phyloP scores from a whole-genome alignment of 2,329 filamentous ascomycete genomes.

The Ophiostoma populinum region DNA sequence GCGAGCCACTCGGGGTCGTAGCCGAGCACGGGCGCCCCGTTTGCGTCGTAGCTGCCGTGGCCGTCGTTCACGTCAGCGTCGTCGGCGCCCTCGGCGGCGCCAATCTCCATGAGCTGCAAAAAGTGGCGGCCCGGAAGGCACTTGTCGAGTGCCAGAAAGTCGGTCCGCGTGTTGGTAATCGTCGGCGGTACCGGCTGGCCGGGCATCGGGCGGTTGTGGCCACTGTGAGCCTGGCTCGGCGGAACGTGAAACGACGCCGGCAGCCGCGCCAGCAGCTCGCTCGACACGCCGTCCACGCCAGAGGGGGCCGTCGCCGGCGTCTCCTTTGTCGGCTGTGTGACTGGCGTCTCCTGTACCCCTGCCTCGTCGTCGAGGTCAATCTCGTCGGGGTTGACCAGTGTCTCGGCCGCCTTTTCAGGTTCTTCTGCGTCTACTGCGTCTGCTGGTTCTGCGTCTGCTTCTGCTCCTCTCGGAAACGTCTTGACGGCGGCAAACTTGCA shows the following conservation, averaged over 20 bases:
- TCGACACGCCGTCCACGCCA: conserved; percentile 26
- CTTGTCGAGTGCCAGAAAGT: conserved; percentile 85
- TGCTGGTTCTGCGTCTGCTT: conserved; percentile 10
- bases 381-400: conserved; percentile 44
- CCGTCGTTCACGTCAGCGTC: conserved; percentile 5
- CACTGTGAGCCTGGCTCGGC: too few relatives aligned
- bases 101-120: conserved; percentile 57
- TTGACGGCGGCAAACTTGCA: conserved; percentile 65
- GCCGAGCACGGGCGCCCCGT: conserved; percentile 33
- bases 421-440: neutral
- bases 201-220: conserved; percentile 15
- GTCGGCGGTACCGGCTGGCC: conserved; percentile 48
- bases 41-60: conserved; percentile 3
- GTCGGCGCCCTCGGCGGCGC: conserved; percentile 13
- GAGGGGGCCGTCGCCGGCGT: conserved; percentile 6
- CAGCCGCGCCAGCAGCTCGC: conserved; percentile 53
- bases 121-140: conserved; percentile 67
- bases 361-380: conserved; percentile 46
- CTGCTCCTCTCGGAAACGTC: conserved; percentile 23
- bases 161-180: conserved; percentile 63
- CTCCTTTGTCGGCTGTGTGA: neutral
- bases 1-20: conserved; percentile 96
- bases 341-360: conserved; percentile 3
- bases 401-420: conserved; percentile 4
- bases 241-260: conserved; percentile 50